phyloP scores from a whole-genome alignment of 345 rosid genomes.

The Litchi chinensis region DNA sequence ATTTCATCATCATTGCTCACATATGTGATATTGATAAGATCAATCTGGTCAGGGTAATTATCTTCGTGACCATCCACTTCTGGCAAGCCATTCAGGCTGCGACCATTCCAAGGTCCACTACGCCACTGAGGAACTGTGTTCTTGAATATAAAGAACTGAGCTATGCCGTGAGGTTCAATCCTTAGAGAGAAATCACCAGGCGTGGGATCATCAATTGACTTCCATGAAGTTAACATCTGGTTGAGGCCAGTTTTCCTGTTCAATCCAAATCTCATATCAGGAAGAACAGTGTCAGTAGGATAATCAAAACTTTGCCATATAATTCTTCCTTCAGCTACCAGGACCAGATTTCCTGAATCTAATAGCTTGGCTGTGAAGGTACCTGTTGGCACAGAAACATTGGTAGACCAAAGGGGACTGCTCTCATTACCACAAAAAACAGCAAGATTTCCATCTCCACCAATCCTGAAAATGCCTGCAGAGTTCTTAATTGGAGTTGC shows the following conservation, averaged over 20 bases:
- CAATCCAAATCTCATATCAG: not conserved
- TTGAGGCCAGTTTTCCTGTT: not conserved
- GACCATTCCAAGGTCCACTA: conserved; percentile 20
- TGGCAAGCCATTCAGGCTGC: not conserved
- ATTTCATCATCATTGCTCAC: not conserved
- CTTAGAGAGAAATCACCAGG: not conserved
- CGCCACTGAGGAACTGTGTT: conserved; percentile 2
- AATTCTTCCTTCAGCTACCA: not conserved
- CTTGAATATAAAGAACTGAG: not conserved
- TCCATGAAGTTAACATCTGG: not conserved
- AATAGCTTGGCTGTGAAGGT: conserved; percentile 16
- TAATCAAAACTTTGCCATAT: conserved; percentile 45
- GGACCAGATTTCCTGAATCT: conserved; percentile 35
- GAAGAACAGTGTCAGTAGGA: conserved; percentile 25
- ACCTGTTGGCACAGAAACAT: not conserved
- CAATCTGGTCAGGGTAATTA: not conserved
- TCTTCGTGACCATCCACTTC: not conserved
- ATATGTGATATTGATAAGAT: not conserved
- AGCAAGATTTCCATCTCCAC: conserved; percentile 22
- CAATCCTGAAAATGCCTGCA: conserved; percentile 14
- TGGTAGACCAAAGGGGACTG: conserved; percentile 24
- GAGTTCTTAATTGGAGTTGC: conserved; percentile 21
- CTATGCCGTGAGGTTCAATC: conserved; percentile 8
- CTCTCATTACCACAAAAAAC: not conserved
- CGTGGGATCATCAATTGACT: not conserved